phyloP scores from a whole-genome alignment of 78 protist species.

The Pirum gemmata region DNA sequence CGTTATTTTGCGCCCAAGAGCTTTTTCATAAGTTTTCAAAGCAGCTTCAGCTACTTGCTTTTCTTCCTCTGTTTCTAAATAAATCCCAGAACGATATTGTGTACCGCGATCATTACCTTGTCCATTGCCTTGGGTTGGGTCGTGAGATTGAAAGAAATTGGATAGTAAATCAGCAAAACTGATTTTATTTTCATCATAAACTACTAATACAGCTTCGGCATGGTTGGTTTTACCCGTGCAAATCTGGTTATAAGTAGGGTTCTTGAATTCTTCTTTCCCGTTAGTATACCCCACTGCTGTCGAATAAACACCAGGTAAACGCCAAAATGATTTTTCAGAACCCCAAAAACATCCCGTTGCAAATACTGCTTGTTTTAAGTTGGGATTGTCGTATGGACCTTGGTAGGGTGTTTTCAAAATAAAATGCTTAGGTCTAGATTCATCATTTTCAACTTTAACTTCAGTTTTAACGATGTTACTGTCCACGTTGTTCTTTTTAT shows the following conservation, averaged over 20 bases:
- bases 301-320: background rate
- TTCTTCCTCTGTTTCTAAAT: conserved; percentile 60
- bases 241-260: conserved; percentile 53
- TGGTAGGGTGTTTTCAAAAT: too few relatives aligned
- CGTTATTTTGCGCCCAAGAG: background rate
- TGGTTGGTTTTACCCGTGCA: conserved; percentile 80
- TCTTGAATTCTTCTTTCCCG: conserved; percentile 12
- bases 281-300: conserved; percentile 47
- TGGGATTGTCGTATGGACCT: too few relatives aligned
- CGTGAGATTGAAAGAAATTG: conserved; percentile 68
- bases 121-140: conserved; percentile 72
- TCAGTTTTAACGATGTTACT: too few relatives aligned
- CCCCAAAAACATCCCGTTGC: background rate
- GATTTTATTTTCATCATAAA: conserved; percentile 59
- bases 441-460: too few relatives aligned
- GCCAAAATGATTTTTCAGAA: conserved; percentile 23
- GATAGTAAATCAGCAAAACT: background rate
- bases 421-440: too few relatives aligned
- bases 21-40: background rate
- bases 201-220: conserved; percentile 74
- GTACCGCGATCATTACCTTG: conserved; percentile 85
- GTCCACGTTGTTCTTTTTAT: too few relatives aligned
- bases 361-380: background rate
- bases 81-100: conserved; percentile 77
- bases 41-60: conserved; percentile 27